phyloP scores from a whole-genome alignment of 2,329 filamentous ascomycete species.

The Talaromyces islandicus region DNA sequence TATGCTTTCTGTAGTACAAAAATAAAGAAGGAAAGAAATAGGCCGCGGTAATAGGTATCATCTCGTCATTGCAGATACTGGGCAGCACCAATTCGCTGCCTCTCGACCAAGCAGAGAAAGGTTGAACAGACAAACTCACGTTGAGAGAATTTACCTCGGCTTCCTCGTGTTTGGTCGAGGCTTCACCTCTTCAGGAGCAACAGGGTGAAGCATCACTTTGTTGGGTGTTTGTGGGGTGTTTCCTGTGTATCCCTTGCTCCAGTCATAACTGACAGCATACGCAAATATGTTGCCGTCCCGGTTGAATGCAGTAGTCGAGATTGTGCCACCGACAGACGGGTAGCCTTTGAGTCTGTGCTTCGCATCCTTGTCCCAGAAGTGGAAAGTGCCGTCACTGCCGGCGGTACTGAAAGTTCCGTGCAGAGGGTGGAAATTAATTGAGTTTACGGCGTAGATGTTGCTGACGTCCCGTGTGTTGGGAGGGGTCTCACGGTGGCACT shows the following conservation, averaged over 20 bases:
- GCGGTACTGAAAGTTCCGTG: conserved; percentile 99
- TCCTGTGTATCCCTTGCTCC: conserved; percentile 88
- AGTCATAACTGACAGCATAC: conserved; percentile 92
- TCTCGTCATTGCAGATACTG: neutral
- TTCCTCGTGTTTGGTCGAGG: conserved; percentile 44
- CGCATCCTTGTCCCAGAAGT: conserved; percentile 74
- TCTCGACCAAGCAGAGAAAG: neutral
- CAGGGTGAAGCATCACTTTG: conserved; percentile 81
- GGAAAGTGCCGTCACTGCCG: conserved; percentile 87
- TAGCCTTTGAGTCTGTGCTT: conserved; percentile 89
- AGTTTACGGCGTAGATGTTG: conserved; percentile 92
- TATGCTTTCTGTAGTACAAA: neutral
- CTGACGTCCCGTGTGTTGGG: conserved; percentile 60
- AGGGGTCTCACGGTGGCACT: conserved; percentile 85
- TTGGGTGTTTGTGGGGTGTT: conserved; percentile 67
- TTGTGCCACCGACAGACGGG: conserved; percentile 75
- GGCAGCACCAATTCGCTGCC: neutral
- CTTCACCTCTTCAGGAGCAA: conserved; percentile 60
- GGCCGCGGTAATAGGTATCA: neutral
- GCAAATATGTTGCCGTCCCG: conserved; percentile 76
- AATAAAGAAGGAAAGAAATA: neutral
- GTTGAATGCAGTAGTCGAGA: conserved; percentile 89
- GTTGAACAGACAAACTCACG: neutral
- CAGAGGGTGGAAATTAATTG: conserved; percentile 93
- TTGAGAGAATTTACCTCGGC: conserved; percentile 25